These are phyloP conservation scores for Fusarium verrucosum DNA, from an alignment of 2,329 filamentous ascomycete genomes.

Conservation along the genomic window DNA sequence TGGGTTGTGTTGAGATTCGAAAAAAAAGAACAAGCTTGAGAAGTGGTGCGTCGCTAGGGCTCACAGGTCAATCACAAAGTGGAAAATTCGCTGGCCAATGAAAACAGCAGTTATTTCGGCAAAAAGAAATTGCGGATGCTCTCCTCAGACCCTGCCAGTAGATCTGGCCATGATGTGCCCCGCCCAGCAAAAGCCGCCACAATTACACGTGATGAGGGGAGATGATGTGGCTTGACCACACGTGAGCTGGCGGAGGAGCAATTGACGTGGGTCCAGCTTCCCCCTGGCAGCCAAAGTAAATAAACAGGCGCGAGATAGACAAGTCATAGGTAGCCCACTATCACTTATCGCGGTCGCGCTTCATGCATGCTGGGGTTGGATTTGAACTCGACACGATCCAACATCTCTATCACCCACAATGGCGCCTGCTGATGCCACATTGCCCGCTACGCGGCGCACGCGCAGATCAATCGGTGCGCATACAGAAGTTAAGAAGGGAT, in stretches of 20 bases:
- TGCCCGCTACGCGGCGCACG: slow-evolving; percentile 65
- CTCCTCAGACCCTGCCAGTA: too few species aligned
- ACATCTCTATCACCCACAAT: slow-evolving; percentile 43
- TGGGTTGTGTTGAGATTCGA: too few species aligned
- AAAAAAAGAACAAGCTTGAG: too few species aligned
- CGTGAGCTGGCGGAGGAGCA: slow-evolving; percentile 30
- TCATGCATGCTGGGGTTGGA: slow-evolving; percentile 31
- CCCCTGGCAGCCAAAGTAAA: slow-evolving; percentile 50
- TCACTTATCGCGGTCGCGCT: slow-evolving; percentile 38
- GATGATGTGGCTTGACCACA: slow-evolving; percentile 2
- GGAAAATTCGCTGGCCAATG: too few species aligned
- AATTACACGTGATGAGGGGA: slow-evolving; percentile 42
- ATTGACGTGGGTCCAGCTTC: slow-evolving; percentile 34
- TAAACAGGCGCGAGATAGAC: slow-evolving; percentile 49
- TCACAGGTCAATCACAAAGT: too few species aligned
- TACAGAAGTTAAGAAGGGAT: slow-evolving; percentile 60
- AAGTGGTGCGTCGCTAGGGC: too few species aligned
- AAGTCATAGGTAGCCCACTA: slow-evolving; percentile 34
- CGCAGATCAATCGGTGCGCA: slow-evolving; percentile 77
- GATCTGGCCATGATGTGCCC: too few species aligned
- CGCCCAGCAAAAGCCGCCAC: slow-evolving; percentile 34
- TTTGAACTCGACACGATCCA: slow-evolving; percentile 22
- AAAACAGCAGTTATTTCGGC: too few species aligned
- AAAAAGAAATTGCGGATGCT: too few species aligned
- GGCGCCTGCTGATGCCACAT: slow-evolving; percentile 55